These are phyloP conservation scores for Mytilinidion resinicola DNA, from an alignment of 495 filamentous ascomycete species.

Conservation along the genomic window DNA sequence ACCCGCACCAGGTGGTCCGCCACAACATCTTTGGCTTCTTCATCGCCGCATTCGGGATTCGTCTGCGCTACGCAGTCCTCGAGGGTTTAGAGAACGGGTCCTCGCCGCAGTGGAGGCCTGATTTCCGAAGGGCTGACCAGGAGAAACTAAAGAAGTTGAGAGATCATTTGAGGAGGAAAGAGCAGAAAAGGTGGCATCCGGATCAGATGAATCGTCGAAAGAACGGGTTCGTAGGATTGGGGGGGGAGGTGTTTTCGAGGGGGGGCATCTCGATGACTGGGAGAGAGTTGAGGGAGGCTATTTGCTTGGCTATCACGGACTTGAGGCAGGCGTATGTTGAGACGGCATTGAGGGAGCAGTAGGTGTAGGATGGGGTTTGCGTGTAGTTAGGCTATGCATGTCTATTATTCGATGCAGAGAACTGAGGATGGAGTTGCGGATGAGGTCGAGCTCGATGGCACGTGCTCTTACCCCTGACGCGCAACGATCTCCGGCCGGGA, in stretches of 20 bases:
- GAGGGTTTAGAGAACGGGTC: neutral
- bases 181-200: slow-evolving; percentile 1
- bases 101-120: neutral
- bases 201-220: neutral
- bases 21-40: neutral
- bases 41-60: neutral
- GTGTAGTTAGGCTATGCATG: too few relatives aligned
- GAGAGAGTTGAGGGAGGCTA: neutral
- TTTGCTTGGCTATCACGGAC: neutral
- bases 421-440: too few relatives aligned
- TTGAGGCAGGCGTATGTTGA: neutral
- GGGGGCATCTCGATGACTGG: neutral
- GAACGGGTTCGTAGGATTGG: too few relatives aligned
- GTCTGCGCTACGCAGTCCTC: neutral
- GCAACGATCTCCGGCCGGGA: too few relatives aligned
- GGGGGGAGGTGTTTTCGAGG: neutral
- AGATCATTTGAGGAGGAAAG: neutral
- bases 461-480: too few relatives aligned
- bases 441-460: too few relatives aligned
- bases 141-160: neutral
- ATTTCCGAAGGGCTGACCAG: neutral
- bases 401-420: too few relatives aligned
- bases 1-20: neutral
- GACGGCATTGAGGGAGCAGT: too few relatives aligned
- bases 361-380: too few relatives aligned